Conservation (phyloP, 176 grass and related monocot species). For the Juncus effusus region DNA sequence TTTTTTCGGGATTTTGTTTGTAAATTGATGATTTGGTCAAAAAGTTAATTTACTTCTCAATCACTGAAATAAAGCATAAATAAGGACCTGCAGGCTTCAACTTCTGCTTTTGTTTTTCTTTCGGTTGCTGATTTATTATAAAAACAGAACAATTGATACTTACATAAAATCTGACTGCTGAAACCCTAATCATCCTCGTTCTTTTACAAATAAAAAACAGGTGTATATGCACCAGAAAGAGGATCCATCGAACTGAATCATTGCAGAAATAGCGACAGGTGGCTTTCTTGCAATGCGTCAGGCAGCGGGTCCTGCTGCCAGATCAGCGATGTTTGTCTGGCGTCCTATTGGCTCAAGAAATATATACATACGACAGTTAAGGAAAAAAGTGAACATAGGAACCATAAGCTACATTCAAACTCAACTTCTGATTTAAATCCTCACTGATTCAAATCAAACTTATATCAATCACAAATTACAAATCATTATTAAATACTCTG, state of each 20-base stretch:
- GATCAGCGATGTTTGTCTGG: too few relatives aligned
- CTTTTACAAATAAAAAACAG: too few relatives aligned
- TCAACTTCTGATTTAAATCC: too few relatives aligned
- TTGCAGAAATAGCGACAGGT: conserved; percentile 31
- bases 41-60: too few relatives aligned
- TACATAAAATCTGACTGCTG: not conserved
- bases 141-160: not conserved
- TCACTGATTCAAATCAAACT: too few relatives aligned
- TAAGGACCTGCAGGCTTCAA: too few relatives aligned
- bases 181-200: not conserved
- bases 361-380: conserved; percentile 42
- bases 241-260: conserved; percentile 42
- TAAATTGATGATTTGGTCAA: too few relatives aligned
- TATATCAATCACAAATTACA: not conserved
- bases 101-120: too few relatives aligned
- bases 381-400: too few relatives aligned
- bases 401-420: too few relatives aligned
- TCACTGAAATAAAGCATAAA: too few relatives aligned
- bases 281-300: conserved; percentile 37
- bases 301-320: not conserved
- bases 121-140: not conserved
- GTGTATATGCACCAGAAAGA: conserved; percentile 33
- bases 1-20: not conserved
- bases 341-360: conserved; percentile 68
- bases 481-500: conserved; percentile 35